Evolutionary conservation across 2,329 filamentous ascomycete species (phyloP).

Genomic region (Fusarium secorum): DNA sequence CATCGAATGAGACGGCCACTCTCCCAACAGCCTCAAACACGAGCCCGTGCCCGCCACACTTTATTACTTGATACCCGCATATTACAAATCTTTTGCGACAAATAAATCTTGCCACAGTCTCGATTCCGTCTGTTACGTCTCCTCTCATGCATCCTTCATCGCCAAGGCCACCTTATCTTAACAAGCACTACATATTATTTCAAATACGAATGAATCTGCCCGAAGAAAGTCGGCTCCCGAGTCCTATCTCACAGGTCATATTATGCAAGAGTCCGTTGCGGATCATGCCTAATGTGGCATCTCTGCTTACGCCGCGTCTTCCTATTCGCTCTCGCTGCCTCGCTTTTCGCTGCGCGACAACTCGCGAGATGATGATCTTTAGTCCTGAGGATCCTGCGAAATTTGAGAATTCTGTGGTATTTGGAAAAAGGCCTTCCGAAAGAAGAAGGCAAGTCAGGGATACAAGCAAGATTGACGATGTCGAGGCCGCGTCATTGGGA

Average conservation of each 20-base stretch:
- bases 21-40: neutral
- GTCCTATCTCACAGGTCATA: neutral
- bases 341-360: slow-evolving; percentile 1
- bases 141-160: neutral
- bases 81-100: slow-evolving; percentile 21
- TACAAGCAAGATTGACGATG: neutral
- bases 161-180: neutral
- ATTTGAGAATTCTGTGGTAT: rapidly evolving
- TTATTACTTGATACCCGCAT: neutral
- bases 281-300: neutral
- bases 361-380: neutral
- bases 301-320: neutral
- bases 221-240: neutral
- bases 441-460: neutral
- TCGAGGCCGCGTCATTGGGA: neutral
- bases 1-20: rapidly evolving
- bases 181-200: neutral
- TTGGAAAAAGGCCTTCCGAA: neutral
- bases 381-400: neutral
- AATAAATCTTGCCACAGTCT: neutral
- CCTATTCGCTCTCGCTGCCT: neutral
- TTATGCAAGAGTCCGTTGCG: neutral
- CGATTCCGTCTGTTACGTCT: neutral
- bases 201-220: neutral
- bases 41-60: neutral